A percentile compares a stretch with the other conserved stretches of the same genome.
Conservation (phyloP, 2,329 filamentous ascomycete genomes). For the Grosmannia clavigera region DNA sequence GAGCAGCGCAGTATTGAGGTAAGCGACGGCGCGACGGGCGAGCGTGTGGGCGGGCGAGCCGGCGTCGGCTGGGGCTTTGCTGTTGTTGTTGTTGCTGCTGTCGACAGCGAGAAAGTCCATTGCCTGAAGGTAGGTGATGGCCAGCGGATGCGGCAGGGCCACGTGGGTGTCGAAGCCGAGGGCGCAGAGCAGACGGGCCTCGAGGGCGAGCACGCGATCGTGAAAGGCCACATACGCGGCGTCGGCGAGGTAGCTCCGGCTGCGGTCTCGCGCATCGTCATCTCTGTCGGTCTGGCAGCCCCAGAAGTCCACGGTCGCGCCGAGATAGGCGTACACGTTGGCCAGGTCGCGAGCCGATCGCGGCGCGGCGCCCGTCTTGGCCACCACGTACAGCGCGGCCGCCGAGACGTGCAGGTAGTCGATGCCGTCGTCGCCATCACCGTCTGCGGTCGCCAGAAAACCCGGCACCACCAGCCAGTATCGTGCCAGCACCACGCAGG, state of each 20-base stretch:
- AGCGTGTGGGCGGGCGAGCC: conserved; percentile 43
- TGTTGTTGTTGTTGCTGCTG: not conserved
- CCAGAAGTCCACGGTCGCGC: conserved; percentile 30
- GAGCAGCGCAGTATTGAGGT: conserved; percentile 77
- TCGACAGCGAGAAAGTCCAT: conserved; percentile 50
- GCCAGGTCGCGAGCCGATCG: conserved; percentile 68
- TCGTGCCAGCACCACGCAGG: conserved; percentile 68
- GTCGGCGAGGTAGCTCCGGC: conserved; percentile 56
- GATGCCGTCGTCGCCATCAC: not conserved
- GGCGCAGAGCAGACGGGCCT: conserved; percentile 62
- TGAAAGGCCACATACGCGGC: conserved; percentile 55
- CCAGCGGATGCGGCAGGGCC: conserved; percentile 72
- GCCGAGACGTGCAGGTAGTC: conserved; percentile 50
- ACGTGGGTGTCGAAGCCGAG: conserved; percentile 78
- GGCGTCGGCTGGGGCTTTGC: conserved; percentile 7
- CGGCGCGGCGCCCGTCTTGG: conserved; percentile 70
- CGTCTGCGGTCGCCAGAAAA: not conserved
- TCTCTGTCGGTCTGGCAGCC: not conserved
- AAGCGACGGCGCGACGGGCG: conserved; percentile 48
- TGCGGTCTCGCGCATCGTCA: not conserved
- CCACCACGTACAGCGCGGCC: conserved; percentile 64
- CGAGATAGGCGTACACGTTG: conserved; percentile 74
- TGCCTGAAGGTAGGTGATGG: conserved; percentile 85
- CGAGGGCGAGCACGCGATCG: conserved; percentile 54
- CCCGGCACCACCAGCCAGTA: conserved; percentile 56